These are phyloP conservation scores for Suhomyces sp. DNA, from an alignment of 805 yeast genomes.

Conservation along the genomic window DNA sequence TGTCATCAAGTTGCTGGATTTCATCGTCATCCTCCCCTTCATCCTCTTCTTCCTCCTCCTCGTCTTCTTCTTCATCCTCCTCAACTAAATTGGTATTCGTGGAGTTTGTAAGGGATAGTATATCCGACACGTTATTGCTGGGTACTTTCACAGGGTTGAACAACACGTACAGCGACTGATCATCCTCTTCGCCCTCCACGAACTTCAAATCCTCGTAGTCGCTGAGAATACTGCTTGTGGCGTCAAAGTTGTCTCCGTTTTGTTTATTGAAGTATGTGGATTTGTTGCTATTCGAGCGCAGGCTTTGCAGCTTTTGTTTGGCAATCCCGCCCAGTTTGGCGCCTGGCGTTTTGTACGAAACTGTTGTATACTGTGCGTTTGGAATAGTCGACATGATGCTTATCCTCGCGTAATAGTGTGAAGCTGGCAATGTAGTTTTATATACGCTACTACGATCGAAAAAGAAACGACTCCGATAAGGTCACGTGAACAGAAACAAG, in stretches of 20 bases:
- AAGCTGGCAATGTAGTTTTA: not conserved
- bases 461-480: slow-evolving; percentile 4
- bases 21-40: slow-evolving; percentile 3
- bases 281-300: not conserved
- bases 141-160: slow-evolving; percentile 10
- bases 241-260: slow-evolving; percentile 7
- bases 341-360: slow-evolving; percentile 7
- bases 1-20: not conserved
- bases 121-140: slow-evolving; percentile 9
- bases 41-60: slow-evolving; percentile 9
- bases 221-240: slow-evolving; percentile 13
- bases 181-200: slow-evolving; percentile 8
- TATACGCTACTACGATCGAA: not conserved
- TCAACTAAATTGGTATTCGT: slow-evolving; percentile 2
- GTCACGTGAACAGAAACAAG: slow-evolving; percentile 2
- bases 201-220: slow-evolving; percentile 13
- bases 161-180: slow-evolving; percentile 15
- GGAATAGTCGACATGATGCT: slow-evolving; percentile 8
- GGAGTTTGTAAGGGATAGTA: slow-evolving; percentile 12
- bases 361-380: slow-evolving; percentile 5
- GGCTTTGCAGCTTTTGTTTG: not conserved
- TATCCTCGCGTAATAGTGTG: not conserved
- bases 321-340: not conserved
- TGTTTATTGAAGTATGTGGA: not conserved
- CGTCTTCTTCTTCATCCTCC: slow-evolving; percentile 6